Evolutionary conservation across 78 protist species (phyloP).

Genomic region (Guillardia theta): DNA sequence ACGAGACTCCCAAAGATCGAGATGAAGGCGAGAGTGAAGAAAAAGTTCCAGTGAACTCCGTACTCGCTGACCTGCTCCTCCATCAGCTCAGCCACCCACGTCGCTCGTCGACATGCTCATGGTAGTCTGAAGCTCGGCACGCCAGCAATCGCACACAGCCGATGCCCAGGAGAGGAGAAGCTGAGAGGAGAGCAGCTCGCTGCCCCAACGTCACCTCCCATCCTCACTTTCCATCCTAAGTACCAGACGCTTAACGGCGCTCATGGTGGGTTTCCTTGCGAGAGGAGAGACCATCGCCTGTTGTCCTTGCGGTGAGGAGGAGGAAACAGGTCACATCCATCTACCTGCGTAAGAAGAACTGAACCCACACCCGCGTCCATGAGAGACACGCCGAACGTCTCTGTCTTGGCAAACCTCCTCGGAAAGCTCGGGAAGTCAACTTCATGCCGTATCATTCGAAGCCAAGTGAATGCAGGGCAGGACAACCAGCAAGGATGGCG

Average conservation of each 20-base stretch:
- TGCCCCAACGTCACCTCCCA: no score
- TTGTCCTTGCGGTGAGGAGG: neutral
- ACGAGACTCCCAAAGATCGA: conserved; percentile 47
- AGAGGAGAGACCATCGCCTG: neutral
- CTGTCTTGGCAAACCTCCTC: neutral
- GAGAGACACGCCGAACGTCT: neutral
- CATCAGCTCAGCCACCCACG: neutral
- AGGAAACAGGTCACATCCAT: neutral
- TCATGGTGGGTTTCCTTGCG: neutral
- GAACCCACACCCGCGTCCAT: neutral
- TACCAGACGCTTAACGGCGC: neutral
- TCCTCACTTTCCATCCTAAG: no score
- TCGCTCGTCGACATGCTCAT: neutral
- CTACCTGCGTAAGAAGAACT: neutral
- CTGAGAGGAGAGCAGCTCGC: neutral
- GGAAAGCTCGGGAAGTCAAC: neutral
- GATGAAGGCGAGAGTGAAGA: conserved; percentile 83
- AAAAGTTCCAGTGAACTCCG: conserved; percentile 94
- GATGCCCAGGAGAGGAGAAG: neutral
- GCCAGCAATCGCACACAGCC: neutral
- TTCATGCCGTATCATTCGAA: no score
- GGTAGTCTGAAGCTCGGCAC: neutral
- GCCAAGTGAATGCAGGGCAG: no score
- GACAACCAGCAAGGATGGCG: neutral
- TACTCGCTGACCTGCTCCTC: conserved; percentile 64